Base-by-base conservation (phyloP, 2,329 filamentous ascomycete genomes). In the Calonectria ilicicola region DNA sequence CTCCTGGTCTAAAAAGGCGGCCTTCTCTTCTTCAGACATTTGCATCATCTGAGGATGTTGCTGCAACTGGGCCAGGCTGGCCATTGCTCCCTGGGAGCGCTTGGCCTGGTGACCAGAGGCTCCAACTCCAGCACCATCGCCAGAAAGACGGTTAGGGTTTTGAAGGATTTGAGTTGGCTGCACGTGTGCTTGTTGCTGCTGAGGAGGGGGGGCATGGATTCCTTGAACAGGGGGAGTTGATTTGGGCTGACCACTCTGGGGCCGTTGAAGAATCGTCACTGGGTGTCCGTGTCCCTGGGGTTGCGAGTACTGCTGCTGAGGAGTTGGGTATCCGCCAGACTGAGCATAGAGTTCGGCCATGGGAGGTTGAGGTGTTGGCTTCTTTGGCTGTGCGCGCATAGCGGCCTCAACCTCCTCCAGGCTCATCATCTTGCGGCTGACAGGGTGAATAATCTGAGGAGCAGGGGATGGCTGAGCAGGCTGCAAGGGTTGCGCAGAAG, bases 371-470 rank as follows among this genome's bases (percentile, higher is more conserved):
- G 85, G 82, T 14, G 85, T 79, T 14, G 87, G 85, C 74, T 88
- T 89, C 78, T 90, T 89, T 38, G 91, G 85, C 77, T 96, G 93
- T 40, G 90, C 89, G 72, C 94, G 91, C 93, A 99, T 96, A 75
- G 95, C 93, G 67, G 96, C 96, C 85, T 99, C 97, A 23, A 99
- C 96, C 86, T 99, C 97, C 82, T 98, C 97, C 80, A 99, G 84
- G 80, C 95, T 98, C 93, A 99, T 93, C 85, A 98, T 93, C 86
- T 96, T 98, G 80, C 92, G 92, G 49, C 89, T 81, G 21, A 82
- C 76, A 40, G 82, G 76, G 40, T 80, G 79, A 56, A 67, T 23
- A 40, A 66, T 63, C 21, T 75, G 76, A 44, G 78, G 77, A 29
- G 81, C 78, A 75, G 82, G 79, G 64, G 82, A 78, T 27, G 82